phyloP scores from a whole-genome alignment of 192 early-diverging fungal genomes.

The Phycomyces nitens region DNA sequence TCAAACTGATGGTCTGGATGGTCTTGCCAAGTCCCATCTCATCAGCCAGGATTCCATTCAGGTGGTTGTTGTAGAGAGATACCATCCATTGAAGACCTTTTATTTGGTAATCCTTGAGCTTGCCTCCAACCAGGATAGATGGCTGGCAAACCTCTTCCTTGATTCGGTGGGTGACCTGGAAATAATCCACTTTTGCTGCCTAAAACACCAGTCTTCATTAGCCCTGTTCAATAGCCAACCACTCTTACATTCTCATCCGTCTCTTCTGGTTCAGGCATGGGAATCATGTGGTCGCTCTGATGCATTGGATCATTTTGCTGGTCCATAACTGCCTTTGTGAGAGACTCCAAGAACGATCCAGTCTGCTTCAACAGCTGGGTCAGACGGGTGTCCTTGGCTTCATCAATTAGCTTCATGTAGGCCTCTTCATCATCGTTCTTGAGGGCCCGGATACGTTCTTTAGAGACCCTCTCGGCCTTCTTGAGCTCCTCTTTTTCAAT shows the following conservation, averaged over 20 bases:
- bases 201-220: background rate
- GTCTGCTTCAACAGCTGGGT: constrained; percentile 90
- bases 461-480: constrained; percentile 74
- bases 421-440: constrained; percentile 97
- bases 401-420: constrained; percentile 91
- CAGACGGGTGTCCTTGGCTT: constrained; percentile 96
- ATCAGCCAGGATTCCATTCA: constrained; percentile 98
- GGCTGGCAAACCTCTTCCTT: constrained; percentile 82
- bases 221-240: no score
- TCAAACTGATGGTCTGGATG: constrained; percentile 94
- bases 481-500: constrained; percentile 94
- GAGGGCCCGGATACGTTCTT: constrained; percentile 95
- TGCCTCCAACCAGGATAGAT: constrained; percentile 80
- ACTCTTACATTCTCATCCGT: constrained; percentile 25
- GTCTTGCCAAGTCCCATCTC: constrained; percentile 91
- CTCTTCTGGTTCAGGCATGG: constrained; percentile 18
- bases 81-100: constrained; percentile 99
- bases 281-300: constrained; percentile 27
- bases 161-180: constrained; percentile 82
- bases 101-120: constrained; percentile 93
- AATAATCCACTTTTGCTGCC: constrained; percentile 71
- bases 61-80: constrained; percentile 94
- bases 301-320: constrained; percentile 67
- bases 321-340: constrained; percentile 80
- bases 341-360: constrained; percentile 74